These are phyloP conservation scores for Fraxinus quadrangulata DNA, from an alignment of 257 asterid genomes.

Conservation along the genomic window DNA sequence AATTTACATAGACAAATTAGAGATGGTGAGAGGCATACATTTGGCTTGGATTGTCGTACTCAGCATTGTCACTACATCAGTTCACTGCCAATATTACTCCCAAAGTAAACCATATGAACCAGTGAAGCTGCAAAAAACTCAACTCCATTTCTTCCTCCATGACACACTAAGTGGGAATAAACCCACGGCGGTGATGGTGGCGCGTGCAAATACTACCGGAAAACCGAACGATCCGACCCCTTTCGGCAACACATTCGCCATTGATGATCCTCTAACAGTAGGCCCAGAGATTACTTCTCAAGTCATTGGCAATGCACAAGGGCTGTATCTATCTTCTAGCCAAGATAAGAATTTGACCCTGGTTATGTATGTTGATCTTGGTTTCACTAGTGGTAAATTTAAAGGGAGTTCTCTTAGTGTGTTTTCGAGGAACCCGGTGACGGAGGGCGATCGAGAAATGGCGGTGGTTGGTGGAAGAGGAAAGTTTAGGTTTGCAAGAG, in stretches of 20 bases:
- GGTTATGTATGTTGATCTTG: constrained; percentile 40
- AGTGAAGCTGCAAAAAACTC: constrained; percentile 25
- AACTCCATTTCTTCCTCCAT: constrained; percentile 45
- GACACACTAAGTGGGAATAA: constrained; percentile 43
- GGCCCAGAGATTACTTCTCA: constrained; percentile 42
- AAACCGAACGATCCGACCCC: constrained; percentile 27
- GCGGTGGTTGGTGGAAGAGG: constrained; percentile 60
- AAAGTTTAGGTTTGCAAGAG: constrained; percentile 41
- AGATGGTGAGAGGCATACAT: constrained; percentile 28
- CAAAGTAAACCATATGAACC: constrained; percentile 27
- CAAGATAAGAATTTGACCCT: constrained; percentile 26
- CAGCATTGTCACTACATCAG: constrained; percentile 11
- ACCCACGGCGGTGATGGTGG: constrained; percentile 38
- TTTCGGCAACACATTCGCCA: constrained; percentile 32
- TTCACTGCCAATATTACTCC: constrained; percentile 33
- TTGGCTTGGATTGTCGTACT: constrained; percentile 25
- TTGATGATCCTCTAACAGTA: constrained; percentile 43
- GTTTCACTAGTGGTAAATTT: constrained; percentile 39
- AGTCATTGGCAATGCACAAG: constrained; percentile 41
- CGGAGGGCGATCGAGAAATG: constrained; percentile 43
- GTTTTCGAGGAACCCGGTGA: constrained; percentile 53
- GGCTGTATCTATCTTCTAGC: constrained; percentile 38
- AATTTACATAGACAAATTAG: neutral
- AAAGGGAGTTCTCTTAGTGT: constrained; percentile 51
- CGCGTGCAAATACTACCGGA: constrained; percentile 21